Conservation (phyloP, 768 basidiomycete species). For the Tubosaeta sp. region DNA sequence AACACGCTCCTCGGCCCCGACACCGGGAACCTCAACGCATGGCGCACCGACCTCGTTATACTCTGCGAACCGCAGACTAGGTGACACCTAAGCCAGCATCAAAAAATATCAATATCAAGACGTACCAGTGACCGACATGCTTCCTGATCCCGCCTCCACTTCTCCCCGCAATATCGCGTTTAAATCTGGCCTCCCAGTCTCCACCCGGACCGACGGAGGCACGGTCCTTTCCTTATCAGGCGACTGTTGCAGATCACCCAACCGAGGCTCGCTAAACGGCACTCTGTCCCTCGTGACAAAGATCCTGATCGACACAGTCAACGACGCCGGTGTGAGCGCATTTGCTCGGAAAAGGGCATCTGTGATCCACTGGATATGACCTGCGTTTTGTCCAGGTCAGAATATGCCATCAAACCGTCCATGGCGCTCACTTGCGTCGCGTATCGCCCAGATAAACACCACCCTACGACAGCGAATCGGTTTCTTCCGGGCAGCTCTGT, state of each 20-base stretch:
- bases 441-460: slow-evolving; percentile 50
- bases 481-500: slow-evolving; percentile 22
- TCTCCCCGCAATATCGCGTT: slow-evolving; percentile 34
- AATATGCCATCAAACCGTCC: background rate
- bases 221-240: slow-evolving; percentile 6
- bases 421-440: slow-evolving; percentile 38
- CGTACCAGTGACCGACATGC: slow-evolving; percentile 46
- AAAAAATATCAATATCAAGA: background rate
- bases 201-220: slow-evolving; percentile 24
- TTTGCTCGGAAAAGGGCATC: slow-evolving; percentile 34
- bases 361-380: slow-evolving; percentile 45
- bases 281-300: slow-evolving; percentile 33
- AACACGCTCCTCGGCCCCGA: slow-evolving; percentile 25
- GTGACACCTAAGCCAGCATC: background rate
- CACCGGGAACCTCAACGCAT: slow-evolving; percentile 36
- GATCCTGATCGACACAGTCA: slow-evolving; percentile 38
- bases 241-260: slow-evolving; percentile 18
- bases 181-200: slow-evolving; percentile 43
- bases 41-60: slow-evolving; percentile 36
- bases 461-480: slow-evolving; percentile 31
- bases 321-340: slow-evolving; percentile 22
- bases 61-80: slow-evolving; percentile 48
- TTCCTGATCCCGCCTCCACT: slow-evolving; percentile 31
- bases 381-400: slow-evolving; percentile 10
- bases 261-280: slow-evolving; percentile 9